phyloP scores from a whole-genome alignment of 2,329 filamentous ascomycete genomes.

The Tolypocladium endophyticum region DNA sequence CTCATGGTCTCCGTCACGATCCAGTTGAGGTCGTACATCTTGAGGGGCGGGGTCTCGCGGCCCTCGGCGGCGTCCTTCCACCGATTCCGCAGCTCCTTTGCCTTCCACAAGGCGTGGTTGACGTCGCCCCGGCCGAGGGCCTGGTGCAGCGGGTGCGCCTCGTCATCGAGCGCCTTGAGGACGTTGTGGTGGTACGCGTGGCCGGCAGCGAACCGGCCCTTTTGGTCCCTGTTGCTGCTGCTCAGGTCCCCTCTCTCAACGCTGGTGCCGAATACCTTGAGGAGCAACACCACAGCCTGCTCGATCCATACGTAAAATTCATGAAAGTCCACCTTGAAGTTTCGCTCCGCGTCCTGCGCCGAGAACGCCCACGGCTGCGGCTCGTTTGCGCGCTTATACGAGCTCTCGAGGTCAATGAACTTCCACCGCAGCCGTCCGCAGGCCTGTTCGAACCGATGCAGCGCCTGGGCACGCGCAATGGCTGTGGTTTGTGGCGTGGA shows the following conservation, averaged over 20 bases:
- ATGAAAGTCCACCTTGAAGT: conserved; percentile 71
- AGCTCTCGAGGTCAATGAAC: conserved; percentile 45
- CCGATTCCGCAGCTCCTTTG: conserved; percentile 60
- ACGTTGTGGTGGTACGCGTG: conserved; percentile 64
- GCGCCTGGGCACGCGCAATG: conserved; percentile 24
- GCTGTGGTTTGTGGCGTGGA: not conserved
- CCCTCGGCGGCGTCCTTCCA: conserved; percentile 59
- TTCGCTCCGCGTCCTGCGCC: conserved; percentile 43
- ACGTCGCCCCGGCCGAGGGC: conserved; percentile 46
- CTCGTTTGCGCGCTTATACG: conserved; percentile 40
- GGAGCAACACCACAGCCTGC: conserved; percentile 55
- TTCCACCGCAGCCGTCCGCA: conserved; percentile 54
- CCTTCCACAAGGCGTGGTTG: conserved; percentile 46
- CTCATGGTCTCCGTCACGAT: conserved; percentile 47
- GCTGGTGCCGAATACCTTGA: conserved; percentile 51
- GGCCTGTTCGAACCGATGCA: conserved; percentile 49
- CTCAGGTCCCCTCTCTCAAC: conserved; percentile 21
- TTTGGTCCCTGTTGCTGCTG: conserved; percentile 14
- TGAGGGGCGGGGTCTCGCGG: conserved; percentile 29
- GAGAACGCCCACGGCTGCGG: conserved; percentile 23
- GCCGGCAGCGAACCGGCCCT: conserved; percentile 1
- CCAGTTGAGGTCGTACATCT: conserved; percentile 49
- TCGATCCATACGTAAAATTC: conserved; percentile 68
- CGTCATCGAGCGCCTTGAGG: conserved; percentile 47
- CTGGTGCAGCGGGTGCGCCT: conserved; percentile 42